Base-by-base conservation (phyloP, 495 filamentous ascomycete species). In the Talaromyces thailandensis region DNA sequence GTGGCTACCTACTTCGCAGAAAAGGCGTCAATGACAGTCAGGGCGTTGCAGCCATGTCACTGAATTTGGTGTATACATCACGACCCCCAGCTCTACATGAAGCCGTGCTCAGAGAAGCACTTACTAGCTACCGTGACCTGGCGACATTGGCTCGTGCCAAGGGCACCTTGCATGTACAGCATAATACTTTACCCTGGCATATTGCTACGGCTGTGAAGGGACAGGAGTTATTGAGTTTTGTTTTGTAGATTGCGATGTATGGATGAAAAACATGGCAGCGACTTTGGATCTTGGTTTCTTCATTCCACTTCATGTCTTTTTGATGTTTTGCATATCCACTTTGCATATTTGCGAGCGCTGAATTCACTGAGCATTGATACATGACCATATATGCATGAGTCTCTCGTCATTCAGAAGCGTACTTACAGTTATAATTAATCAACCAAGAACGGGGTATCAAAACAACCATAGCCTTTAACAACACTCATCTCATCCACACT, bases 401-500 rank as follows among this genome's bases (percentile, higher is more conserved):
- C 11, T 52, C 9, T 9, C 18, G 48, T 52, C 18, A 24, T 1
- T 7, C 12, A 7, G 45, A 8, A 18, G n/a, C 18, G 11, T 51
- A 51, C 23, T 51, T 28, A 23, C 12, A 4, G 16, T 53, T 14
- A 26, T 31, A 21, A 58, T 57, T 45, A 64, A 61, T 79, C 75
- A 31, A 92, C 80, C 69, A 95, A 76, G 23, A 75, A 77, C 48
- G 82, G 83, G 58, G 87, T 91, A 71, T 96, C 92, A 78, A 96
- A 89, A 58, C 87, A 88, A 16, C 92, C 90, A 76, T 86, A 94
- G 6, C 92, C 91, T 28, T 92, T 92, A 28, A 92, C 91, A 6
- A 95, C 90, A 31, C 91, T 93, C 48, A 93, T 91, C 69, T 96
- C 92, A 67, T 96, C 87, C 62, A 88, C 86, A 67, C 87, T 79